phyloP scores from a whole-genome alignment of 2,329 filamentous ascomycete species.

The Aspergillus udagawae region DNA sequence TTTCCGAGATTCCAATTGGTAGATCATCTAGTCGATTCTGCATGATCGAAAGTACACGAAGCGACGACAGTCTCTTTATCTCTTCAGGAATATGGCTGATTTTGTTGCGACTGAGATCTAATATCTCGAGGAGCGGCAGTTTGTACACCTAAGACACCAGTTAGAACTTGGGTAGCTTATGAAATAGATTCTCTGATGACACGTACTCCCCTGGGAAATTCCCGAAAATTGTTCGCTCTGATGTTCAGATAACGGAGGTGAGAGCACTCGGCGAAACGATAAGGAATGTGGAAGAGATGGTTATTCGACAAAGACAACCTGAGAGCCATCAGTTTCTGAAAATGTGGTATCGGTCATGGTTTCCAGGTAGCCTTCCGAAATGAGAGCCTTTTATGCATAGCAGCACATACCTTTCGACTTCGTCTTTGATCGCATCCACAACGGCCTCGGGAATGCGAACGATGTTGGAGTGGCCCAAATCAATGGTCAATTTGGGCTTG shows the following conservation, averaged over 20 bases:
- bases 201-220: constrained; percentile 63
- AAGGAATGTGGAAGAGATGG: constrained; percentile 46
- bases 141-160: constrained; percentile 66
- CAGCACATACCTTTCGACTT: constrained; percentile 46
- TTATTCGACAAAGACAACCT: constrained; percentile 51
- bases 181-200: background rate
- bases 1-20: constrained; percentile 79
- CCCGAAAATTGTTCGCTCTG: constrained; percentile 48
- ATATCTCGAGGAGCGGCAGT: constrained; percentile 80
- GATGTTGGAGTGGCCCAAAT: constrained; percentile 49
- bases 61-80: constrained; percentile 72
- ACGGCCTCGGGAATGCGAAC: constrained; percentile 47
- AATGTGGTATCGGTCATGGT: background rate
- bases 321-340: constrained; percentile 10
- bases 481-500: constrained; percentile 48
- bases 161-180: constrained; percentile 7
- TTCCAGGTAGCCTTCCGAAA: background rate
- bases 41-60: constrained; percentile 84
- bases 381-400: background rate
- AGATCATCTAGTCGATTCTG: constrained; percentile 83
- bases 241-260: constrained; percentile 50
- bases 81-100: constrained; percentile 73
- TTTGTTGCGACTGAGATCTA: constrained; percentile 87
- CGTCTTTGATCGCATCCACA: constrained; percentile 50
- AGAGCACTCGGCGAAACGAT: constrained; percentile 46